Conservation (phyloP, 1,284 basidiomycete species). For the Leccinum pachyderme region DNA sequence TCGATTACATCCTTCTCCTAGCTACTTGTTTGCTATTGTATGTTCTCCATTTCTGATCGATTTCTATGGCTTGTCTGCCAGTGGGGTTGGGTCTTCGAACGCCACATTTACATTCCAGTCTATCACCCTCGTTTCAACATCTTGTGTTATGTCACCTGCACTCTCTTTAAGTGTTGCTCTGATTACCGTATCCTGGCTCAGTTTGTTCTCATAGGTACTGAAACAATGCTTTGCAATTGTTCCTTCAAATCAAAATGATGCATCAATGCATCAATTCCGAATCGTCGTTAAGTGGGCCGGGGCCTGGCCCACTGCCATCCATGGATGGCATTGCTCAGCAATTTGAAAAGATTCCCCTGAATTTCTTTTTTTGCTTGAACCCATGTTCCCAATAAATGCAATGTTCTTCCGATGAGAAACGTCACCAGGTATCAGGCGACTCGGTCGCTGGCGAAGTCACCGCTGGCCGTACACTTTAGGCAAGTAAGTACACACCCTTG, state of each 20-base stretch:
- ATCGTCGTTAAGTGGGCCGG: not conserved
- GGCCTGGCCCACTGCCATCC: no score
- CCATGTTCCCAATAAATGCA: no score
- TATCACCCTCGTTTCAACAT: constrained; percentile 21
- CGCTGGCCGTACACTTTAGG: no score
- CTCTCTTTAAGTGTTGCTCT: not conserved
- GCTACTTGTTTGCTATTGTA: constrained; percentile 8
- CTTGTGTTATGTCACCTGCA: constrained; percentile 3
- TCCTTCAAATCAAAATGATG: not conserved
- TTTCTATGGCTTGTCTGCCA: not conserved
- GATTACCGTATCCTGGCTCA: not conserved
- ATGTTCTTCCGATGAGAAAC: no score
- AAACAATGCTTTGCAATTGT: not conserved
- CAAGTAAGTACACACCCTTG: no score
- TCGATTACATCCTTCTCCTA: not conserved
- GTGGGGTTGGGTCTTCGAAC: not conserved
- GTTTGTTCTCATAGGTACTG: not conserved
- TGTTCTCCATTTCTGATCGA: constrained; percentile 1
- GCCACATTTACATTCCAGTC: constrained; percentile 7
- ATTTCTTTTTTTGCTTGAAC: no score
- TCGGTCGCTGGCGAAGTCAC: no score
- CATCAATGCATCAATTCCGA: not conserved
- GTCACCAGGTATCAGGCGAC: no score
- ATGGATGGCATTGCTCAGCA: no score
- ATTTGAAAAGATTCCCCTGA: no score